A percentile compares a stretch with the other conserved stretches of the same genome.
Conservation (phyloP, 345 rosid species). For the Tarenaya hassleriana region DNA sequence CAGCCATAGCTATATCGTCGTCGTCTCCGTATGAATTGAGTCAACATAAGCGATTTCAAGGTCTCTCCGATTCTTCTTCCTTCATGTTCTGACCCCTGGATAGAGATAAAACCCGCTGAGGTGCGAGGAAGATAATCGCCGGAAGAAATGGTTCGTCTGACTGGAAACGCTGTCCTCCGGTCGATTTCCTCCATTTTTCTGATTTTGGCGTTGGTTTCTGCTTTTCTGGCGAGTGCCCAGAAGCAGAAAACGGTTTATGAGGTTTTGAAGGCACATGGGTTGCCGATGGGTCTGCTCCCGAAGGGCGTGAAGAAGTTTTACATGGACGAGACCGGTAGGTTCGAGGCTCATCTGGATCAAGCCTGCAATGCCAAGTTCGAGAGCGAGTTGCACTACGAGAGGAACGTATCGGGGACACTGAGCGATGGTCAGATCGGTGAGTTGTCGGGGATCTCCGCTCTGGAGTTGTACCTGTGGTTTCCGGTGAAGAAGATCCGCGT, state of each 20-base stretch:
- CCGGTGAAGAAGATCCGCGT: slow-evolving; percentile 78
- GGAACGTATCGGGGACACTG: slow-evolving; percentile 60
- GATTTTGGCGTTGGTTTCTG: slow-evolving; percentile 16
- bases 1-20: slow-evolving; percentile 35
- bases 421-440: slow-evolving; percentile 51
- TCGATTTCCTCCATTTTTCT: slow-evolving; percentile 20
- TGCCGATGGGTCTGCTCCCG: slow-evolving; percentile 80
- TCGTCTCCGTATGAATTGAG: background rate
- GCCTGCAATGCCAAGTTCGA: slow-evolving; percentile 89
- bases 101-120: background rate
- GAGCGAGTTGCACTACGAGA: slow-evolving; percentile 72
- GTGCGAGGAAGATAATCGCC: background rate
- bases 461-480: slow-evolving; percentile 87
- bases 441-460: slow-evolving; percentile 70
- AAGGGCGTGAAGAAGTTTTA: slow-evolving; percentile 56
- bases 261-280: slow-evolving; percentile 47
- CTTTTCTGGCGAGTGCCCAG: too few relatives aligned
- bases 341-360: slow-evolving; percentile 64
- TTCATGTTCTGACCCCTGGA: slow-evolving; percentile 9
- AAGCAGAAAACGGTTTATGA: slow-evolving; percentile 47
- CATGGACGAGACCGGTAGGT: slow-evolving; percentile 47
- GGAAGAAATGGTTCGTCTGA: slow-evolving; percentile 20
- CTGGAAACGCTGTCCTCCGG: slow-evolving; percentile 26
- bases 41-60: background rate
- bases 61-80: background rate